These are phyloP conservation scores for Aspergillus brasiliensis DNA, from an alignment of 2,329 filamentous ascomycete species.

Conservation along the genomic window DNA sequence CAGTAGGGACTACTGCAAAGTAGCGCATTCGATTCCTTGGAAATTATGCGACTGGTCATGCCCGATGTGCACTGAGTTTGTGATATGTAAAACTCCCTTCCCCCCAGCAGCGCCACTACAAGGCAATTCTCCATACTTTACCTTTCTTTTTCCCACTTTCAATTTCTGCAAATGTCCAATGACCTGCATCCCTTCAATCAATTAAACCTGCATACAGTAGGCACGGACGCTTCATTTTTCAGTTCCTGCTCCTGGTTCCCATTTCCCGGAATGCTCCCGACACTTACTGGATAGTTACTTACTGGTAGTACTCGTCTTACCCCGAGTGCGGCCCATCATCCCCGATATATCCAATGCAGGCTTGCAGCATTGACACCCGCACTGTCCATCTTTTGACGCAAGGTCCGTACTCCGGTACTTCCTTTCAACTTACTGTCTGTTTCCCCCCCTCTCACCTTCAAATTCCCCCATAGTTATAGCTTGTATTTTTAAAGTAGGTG, in stretches of 20 bases:
- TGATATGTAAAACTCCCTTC: neutral
- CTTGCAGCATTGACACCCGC: neutral
- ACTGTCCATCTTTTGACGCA: constrained; percentile 3
- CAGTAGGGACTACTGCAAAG: too few relatives aligned
- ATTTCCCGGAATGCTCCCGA: neutral
- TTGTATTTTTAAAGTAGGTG: neutral
- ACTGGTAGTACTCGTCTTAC: too few relatives aligned
- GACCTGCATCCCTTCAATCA: neutral
- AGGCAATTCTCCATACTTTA: neutral
- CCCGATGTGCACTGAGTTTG: neutral
- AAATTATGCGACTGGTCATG: neutral
- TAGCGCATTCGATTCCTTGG: neutral
- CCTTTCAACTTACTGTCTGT: too few relatives aligned
- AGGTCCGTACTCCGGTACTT: too few relatives aligned
- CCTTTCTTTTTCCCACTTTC: too few relatives aligned
- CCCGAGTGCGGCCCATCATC: too few relatives aligned
- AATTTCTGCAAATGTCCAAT: neutral
- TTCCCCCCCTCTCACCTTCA: too few relatives aligned
- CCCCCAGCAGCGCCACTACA: neutral
- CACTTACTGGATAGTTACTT: too few relatives aligned
- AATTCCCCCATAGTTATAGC: too few relatives aligned
- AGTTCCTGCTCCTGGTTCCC: neutral
- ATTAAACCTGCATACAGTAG: neutral
- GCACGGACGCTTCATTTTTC: neutral
- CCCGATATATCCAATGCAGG: neutral